A percentile compares a stretch with the other conserved stretches of the same genome.
Evolutionary conservation across 176 grass and related monocot species (phyloP).

Genomic region (Panicum miliaceum): DNA sequence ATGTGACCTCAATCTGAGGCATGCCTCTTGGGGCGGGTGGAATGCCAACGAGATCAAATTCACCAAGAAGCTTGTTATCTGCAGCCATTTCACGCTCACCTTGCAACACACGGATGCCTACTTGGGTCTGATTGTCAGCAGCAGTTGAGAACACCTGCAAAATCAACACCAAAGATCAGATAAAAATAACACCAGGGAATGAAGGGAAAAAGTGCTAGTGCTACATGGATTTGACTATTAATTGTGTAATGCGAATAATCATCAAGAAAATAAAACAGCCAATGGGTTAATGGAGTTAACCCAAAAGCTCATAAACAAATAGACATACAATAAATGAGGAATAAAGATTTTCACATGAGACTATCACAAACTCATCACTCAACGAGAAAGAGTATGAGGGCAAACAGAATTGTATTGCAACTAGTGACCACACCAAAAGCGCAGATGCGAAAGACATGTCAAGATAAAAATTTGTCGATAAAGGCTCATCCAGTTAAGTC

Average conservation of each 20-base stretch:
- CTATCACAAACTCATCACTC: background rate
- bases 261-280: background rate
- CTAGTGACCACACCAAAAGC: background rate
- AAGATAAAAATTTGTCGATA: background rate
- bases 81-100: slow-evolving; percentile 38
- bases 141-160: slow-evolving; percentile 35
- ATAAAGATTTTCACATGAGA: background rate
- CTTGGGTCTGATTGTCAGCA: slow-evolving; percentile 41
- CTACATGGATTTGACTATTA: background rate
- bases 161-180: background rate
- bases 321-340: background rate
- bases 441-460: background rate
- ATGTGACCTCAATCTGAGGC: slow-evolving; percentile 34
- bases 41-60: slow-evolving; percentile 35
- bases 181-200: background rate
- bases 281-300: background rate
- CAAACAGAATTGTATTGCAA: background rate
- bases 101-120: slow-evolving; percentile 34
- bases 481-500: background rate
- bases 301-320: background rate
- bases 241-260: background rate
- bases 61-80: slow-evolving; percentile 35
- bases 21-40: slow-evolving; percentile 31
- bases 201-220: background rate
- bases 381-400: background rate